Conservation (phyloP, 495 filamentous ascomycete species). For the Penicillium arizonense region DNA sequence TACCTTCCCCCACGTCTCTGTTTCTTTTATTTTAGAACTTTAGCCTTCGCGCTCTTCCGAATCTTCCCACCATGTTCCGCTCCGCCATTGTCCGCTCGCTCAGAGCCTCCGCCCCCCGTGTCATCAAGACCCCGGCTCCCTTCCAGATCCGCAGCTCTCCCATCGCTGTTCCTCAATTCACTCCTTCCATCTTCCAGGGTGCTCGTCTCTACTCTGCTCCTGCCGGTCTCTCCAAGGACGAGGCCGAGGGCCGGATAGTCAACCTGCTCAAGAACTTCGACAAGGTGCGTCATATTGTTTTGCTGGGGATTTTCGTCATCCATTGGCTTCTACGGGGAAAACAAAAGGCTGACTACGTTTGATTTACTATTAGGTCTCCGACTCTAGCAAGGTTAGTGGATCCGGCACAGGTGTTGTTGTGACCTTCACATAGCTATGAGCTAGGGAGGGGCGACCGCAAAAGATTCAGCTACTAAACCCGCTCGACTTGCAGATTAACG, state of each 20-base stretch:
- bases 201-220: slow-evolving; percentile 84
- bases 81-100: slow-evolving; percentile 69
- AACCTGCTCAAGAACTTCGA: slow-evolving; percentile 91
- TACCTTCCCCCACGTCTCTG: slow-evolving; percentile 15
- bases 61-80: slow-evolving; percentile 73
- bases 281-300: slow-evolving; percentile 66
- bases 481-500: slow-evolving; percentile 61
- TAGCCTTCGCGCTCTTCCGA: slow-evolving; percentile 27
- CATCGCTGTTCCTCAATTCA: slow-evolving; percentile 43
- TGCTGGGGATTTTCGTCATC: slow-evolving; percentile 8
- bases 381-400: slow-evolving; percentile 67
- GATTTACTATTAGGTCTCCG: slow-evolving; percentile 57
- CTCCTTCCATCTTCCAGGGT: slow-evolving; percentile 53
- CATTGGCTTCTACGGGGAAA: slow-evolving; percentile 13
- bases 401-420: slow-evolving; percentile 8
- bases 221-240: slow-evolving; percentile 70
- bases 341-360: slow-evolving; percentile 6
- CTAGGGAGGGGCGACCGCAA: neutral
- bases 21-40: slow-evolving; percentile 21
- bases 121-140: slow-evolving; percentile 52
- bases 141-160: slow-evolving; percentile 56
- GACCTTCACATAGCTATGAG: slow-evolving; percentile 5
- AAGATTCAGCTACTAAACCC: slow-evolving; percentile 14
- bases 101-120: slow-evolving; percentile 57
- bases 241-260: slow-evolving; percentile 91